Evolutionary conservation across 1,139 yeast genomes (phyloP).

Genomic region (Waltiozyma sp.): DNA sequence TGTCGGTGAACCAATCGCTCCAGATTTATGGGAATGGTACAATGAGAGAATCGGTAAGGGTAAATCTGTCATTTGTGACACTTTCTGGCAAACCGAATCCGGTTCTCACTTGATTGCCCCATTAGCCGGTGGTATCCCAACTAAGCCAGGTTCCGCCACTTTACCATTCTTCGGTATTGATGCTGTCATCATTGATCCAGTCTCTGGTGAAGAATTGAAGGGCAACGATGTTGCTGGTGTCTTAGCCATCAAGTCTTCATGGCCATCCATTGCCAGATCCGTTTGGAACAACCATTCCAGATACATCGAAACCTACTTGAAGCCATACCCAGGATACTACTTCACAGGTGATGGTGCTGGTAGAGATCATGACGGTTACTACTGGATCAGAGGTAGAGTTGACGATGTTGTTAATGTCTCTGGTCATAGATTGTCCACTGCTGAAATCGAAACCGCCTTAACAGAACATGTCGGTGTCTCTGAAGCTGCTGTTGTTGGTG

Average conservation of each 20-base stretch:
- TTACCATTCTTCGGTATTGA: constrained; percentile 94
- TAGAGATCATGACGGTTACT: constrained; percentile 92
- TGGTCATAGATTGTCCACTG: constrained; percentile 94
- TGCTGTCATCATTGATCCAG: constrained; percentile 87
- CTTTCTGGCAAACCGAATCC: constrained; percentile 98
- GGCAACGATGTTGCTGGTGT: constrained; percentile 97
- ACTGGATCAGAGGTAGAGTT: constrained; percentile 98
- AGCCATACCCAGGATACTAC: constrained; percentile 93
- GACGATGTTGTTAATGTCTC: constrained; percentile 97
- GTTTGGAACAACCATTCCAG: constrained; percentile 87
- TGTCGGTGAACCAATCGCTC: constrained; percentile 97
- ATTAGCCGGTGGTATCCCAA: constrained; percentile 86
- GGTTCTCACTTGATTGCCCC: constrained; percentile 96
- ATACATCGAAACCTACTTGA: constrained; percentile 86
- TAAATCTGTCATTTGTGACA: constrained; percentile 80
- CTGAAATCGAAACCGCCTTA: constrained; percentile 92
- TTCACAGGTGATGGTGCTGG: constrained; percentile 99
- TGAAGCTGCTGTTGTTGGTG: constrained; percentile 94
- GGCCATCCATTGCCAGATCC: constrained; percentile 99
- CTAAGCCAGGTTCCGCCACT: constrained; percentile 96
- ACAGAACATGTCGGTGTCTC: constrained; percentile 71
- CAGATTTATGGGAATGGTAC: constrained; percentile 99
- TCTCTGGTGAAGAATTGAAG: constrained; percentile 65
- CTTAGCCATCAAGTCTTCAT: constrained; percentile 73
- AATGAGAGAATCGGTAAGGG: constrained; percentile 83